These are phyloP conservation scores for Trypanosoma melophagium DNA, from an alignment of 208 protist genomes.

Conservation along the genomic window DNA sequence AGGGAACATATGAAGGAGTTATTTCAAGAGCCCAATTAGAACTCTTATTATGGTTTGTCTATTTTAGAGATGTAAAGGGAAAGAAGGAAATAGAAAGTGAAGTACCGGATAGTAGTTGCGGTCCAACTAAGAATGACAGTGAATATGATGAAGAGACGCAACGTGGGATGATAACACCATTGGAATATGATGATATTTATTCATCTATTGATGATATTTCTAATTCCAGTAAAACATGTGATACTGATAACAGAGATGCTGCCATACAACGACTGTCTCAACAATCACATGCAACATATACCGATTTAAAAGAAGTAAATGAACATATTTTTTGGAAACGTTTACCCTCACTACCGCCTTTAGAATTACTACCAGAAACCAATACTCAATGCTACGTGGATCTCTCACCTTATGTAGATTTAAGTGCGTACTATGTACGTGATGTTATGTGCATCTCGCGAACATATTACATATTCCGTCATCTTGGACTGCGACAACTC, in stretches of 20 bases:
- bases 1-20: conserved; percentile 44
- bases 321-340: conserved; percentile 63
- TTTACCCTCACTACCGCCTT: conserved; percentile 31
- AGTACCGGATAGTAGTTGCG: neutral
- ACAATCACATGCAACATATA: conserved; percentile 38
- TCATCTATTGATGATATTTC: no score
- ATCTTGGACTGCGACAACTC: conserved; percentile 78
- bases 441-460: conserved; percentile 63
- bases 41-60: conserved; percentile 62
- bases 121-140: neutral
- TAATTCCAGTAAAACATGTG: neutral
- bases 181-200: neutral
- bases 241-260: neutral
- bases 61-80: conserved; percentile 41
- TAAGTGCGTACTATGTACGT: conserved; percentile 52
- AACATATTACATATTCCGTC: conserved; percentile 72
- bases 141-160: no score
- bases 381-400: conserved; percentile 25
- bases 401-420: conserved; percentile 60
- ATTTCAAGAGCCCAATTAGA: conserved; percentile 54
- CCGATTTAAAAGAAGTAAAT: conserved; percentile 40
- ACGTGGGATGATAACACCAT: neutral
- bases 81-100: conserved; percentile 8
- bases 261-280: neutral
- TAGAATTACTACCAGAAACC: conserved; percentile 32